phyloP scores from a whole-genome alignment of 2,329 filamentous ascomycete species.

The Zymoseptoria tritici region DNA sequence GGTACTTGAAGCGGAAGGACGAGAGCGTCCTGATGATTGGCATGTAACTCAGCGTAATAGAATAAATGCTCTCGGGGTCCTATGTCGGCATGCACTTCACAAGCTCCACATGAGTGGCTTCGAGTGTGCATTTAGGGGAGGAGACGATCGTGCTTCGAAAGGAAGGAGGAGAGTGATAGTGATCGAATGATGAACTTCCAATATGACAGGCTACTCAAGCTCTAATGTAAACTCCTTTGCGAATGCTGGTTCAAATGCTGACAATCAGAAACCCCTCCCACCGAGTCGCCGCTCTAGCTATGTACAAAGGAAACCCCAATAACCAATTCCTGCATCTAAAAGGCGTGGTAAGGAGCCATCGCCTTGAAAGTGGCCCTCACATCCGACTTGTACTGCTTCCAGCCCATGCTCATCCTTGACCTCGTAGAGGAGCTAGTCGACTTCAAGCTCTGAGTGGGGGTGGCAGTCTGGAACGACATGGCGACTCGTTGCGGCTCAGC shows the following conservation, averaged over 20 bases:
- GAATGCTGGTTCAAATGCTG: background rate
- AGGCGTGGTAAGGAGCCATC: background rate
- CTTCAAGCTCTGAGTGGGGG: background rate
- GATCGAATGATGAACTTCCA: background rate
- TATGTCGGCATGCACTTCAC: too few relatives aligned
- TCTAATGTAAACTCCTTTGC: background rate
- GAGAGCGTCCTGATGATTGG: too few relatives aligned
- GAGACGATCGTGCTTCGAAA: too few relatives aligned
- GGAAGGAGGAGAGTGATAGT: background rate
- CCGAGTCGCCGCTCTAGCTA: background rate
- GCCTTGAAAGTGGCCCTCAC: background rate
- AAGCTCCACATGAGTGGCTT: too few relatives aligned
- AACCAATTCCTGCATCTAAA: background rate
- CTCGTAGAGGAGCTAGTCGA: background rate
- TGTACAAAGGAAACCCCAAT: background rate
- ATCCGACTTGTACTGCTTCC: background rate
- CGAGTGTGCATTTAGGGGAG: too few relatives aligned
- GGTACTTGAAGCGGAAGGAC: background rate
- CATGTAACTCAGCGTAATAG: too few relatives aligned
- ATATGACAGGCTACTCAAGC: background rate
- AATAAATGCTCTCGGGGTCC: too few relatives aligned
- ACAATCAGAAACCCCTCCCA: background rate
- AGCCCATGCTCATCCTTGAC: background rate
- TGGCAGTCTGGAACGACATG: background rate
- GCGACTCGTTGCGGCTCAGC: too few relatives aligned